Percentiles rank a stretch among this genome's conserved stretches.
These are phyloP conservation scores for Coelastrella sp. DNA, from an alignment of 139 green algal species.

Conservation along the genomic window DNA sequence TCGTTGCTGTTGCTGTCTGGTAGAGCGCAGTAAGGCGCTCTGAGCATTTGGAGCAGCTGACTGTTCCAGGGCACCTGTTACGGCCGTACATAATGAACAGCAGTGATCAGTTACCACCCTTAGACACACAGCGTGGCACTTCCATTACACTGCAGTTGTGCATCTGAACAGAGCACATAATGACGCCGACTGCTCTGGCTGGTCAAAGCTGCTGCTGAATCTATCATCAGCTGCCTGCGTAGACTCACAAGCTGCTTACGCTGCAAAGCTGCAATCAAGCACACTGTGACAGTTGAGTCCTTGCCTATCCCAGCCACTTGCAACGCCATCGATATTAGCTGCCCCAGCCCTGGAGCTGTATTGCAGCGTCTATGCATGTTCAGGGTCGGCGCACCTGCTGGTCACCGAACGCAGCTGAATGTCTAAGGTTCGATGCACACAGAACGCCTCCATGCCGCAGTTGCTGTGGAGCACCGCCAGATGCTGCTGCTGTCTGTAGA, in stretches of 20 bases:
- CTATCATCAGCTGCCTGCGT: too few species aligned
- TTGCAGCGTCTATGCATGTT: not conserved
- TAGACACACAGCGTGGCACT: not conserved
- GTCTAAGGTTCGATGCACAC: not conserved
- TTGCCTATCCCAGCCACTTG: too few species aligned
- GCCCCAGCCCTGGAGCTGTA: too few species aligned
- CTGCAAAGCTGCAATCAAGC: too few species aligned
- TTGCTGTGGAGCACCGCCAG: not conserved
- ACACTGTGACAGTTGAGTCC: too few species aligned
- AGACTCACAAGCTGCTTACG: too few species aligned
- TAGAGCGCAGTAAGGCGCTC: not conserved
- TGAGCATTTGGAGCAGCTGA: not conserved
- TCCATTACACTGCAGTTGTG: too few species aligned
- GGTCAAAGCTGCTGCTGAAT: too few species aligned
- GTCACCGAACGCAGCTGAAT: not conserved
- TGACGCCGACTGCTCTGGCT: too few species aligned
- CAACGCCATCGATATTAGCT: not conserved
- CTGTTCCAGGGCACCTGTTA: conserved; percentile 32
- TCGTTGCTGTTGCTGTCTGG: conserved; percentile 4
- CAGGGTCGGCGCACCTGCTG: not conserved
- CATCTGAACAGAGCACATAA: too few species aligned
- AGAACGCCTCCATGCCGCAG: not conserved
- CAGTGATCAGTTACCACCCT: not conserved
- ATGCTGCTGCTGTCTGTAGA: conserved; percentile 4
- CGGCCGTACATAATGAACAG: not conserved